Evolutionary conservation across 148 eudicot genomes (phyloP).

Genomic region (Vaccinium myrtillus): DNA sequence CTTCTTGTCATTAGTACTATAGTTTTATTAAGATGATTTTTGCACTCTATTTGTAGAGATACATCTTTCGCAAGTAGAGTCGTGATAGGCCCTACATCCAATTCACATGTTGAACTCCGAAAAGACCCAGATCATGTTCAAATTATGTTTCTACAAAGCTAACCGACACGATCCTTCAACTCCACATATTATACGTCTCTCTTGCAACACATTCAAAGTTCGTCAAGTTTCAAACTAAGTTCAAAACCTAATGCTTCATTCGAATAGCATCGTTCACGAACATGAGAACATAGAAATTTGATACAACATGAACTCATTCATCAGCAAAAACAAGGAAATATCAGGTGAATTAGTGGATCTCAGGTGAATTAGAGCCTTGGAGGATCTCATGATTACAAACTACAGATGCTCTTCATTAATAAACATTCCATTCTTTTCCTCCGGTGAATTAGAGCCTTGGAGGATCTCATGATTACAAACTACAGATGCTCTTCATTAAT

Average conservation of each 20-base stretch:
- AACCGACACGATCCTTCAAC: not conserved
- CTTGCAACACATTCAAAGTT: not conserved
- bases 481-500: slow-evolving; percentile 5
- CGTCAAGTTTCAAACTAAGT: not conserved
- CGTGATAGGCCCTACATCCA: too few species aligned
- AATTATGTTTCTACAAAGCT: not conserved
- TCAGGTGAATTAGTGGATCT: not conserved
- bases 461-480: slow-evolving; percentile 18
- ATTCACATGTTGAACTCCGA: not conserved
- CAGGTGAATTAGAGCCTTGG: not conserved
- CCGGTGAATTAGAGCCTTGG: too few species aligned
- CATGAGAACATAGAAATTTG: not conserved
- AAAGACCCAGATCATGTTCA: not conserved
- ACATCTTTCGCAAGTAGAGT: too few species aligned
- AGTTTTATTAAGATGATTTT: too few species aligned
- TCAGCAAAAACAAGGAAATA: not conserved
- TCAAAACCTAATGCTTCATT: not conserved
- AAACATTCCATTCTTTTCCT: too few species aligned
- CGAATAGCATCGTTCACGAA: not conserved
- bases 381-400: not conserved
- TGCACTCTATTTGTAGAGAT: too few species aligned
- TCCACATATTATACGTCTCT: not conserved
- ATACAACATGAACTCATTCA: too few species aligned
- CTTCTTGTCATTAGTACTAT: too few species aligned
- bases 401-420: too few species aligned